Evolutionary conservation across 2,329 filamentous ascomycete genomes (phyloP).

Genomic region (Amesomyces nigricolor): DNA sequence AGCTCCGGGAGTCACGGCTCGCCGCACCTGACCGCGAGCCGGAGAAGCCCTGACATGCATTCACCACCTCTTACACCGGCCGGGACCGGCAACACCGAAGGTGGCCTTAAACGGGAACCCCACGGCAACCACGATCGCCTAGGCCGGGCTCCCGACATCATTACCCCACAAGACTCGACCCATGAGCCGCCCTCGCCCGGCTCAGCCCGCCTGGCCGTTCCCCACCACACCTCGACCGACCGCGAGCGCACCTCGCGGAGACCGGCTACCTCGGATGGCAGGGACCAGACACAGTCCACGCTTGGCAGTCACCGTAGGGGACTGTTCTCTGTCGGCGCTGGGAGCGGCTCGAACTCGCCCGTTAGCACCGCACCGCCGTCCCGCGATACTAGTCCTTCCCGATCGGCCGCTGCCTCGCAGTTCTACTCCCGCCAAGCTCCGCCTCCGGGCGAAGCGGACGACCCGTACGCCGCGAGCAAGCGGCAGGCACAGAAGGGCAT

Average conservation of each 20-base stretch:
- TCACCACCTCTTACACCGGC: slow-evolving; percentile 87
- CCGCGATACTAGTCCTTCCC: slow-evolving; percentile 59
- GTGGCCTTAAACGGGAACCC: slow-evolving; percentile 28
- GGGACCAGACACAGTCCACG: slow-evolving; percentile 24
- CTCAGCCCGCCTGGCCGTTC: slow-evolving; percentile 36
- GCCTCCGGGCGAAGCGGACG: slow-evolving; percentile 71
- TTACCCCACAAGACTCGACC: slow-evolving; percentile 65
- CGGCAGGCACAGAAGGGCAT: slow-evolving; percentile 64
- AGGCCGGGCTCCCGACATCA: slow-evolving; percentile 32
- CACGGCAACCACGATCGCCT: slow-evolving; percentile 16
- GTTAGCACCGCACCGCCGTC: slow-evolving; percentile 51
- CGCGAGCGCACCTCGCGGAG: slow-evolving; percentile 35
- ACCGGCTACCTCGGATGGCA: slow-evolving; percentile 35
- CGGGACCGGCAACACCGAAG: slow-evolving; percentile 52
- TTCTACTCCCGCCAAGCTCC: slow-evolving; percentile 71
- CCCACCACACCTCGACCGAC: slow-evolving; percentile 37
- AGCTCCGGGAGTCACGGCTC: slow-evolving; percentile 60
- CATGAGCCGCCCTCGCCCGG: slow-evolving; percentile 44
- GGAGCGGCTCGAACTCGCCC: slow-evolving; percentile 31
- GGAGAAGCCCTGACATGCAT: slow-evolving; percentile 61
- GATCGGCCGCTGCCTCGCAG: slow-evolving; percentile 54
- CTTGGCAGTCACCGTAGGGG: slow-evolving; percentile 44
- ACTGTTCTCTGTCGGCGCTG: slow-evolving; percentile 47
- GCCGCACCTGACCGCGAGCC: slow-evolving; percentile 57
- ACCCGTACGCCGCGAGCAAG: slow-evolving; percentile 80